Percentiles rank a stretch among this genome's conserved stretches.
Evolutionary conservation across 192 early-diverging fungal genomes (phyloP).

Genomic region (Linnemannia elongata): DNA sequence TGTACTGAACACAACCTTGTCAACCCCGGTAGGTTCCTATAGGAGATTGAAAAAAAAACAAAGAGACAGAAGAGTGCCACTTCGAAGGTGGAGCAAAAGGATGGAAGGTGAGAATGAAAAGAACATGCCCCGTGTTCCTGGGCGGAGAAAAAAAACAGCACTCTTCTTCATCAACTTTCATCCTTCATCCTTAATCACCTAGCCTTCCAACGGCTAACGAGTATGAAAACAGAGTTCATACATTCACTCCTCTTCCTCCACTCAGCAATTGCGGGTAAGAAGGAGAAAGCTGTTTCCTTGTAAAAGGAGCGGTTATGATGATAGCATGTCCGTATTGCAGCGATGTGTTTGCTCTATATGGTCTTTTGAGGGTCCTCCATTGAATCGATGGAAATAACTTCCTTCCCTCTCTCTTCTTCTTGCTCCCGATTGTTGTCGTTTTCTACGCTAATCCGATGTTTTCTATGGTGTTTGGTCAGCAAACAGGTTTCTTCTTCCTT

Average conservation of each 20-base stretch:
- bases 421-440: neutral
- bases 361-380: neutral
- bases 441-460: neutral
- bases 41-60: neutral
- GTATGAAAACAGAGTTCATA: neutral
- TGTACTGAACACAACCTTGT: neutral
- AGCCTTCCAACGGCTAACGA: neutral
- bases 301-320: neutral
- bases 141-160: conserved; percentile 3
- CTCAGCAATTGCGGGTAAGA: neutral
- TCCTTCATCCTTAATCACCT: neutral
- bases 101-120: neutral
- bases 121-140: conserved; percentile 1
- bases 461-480: neutral
- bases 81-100: neutral
- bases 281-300: neutral
- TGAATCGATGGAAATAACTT: neutral
- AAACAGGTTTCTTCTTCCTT: neutral
- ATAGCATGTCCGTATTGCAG: neutral
- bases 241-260: neutral
- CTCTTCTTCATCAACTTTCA: neutral
- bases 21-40: conserved; percentile 2
- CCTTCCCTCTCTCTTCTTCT: neutral
- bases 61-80: neutral
- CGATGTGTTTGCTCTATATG: neutral